Evolutionary conservation across 2,329 filamentous ascomycete genomes (phyloP).

Genomic region (Cucurbitaria berberidis): DNA sequence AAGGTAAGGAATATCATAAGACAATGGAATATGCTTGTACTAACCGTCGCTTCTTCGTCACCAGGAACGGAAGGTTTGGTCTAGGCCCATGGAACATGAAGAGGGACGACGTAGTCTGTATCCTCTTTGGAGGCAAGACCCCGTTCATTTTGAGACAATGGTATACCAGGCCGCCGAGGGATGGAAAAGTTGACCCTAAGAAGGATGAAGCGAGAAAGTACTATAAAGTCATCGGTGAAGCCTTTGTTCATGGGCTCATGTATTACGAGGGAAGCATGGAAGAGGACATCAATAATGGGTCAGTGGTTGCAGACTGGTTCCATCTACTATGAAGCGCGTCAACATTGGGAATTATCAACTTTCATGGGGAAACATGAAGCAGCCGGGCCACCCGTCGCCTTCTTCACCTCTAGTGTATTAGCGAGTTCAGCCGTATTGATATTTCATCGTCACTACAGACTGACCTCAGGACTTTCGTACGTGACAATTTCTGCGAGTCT

Average conservation of each 20-base stretch:
- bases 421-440: too few species aligned
- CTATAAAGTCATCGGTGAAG: conserved; percentile 15
- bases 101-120: conserved; percentile 4
- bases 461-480: too few species aligned
- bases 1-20: not conserved
- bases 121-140: conserved; percentile 9
- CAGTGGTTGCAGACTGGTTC: not conserved
- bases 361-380: too few species aligned
- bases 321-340: not conserved
- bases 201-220: not conserved
- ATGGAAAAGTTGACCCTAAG: not conserved
- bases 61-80: conserved; percentile 3
- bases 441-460: too few species aligned
- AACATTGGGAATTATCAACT: too few species aligned
- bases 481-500: too few species aligned
- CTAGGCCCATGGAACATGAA: conserved; percentile 8
- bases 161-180: not conserved
- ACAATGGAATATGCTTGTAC: not conserved
- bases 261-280: conserved; percentile 8
- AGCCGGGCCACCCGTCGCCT: too few species aligned
- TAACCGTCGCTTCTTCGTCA: conserved; percentile 10
- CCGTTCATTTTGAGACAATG: conserved; percentile 8
- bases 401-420: too few species aligned
- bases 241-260: conserved; percentile 11
- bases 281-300: not conserved